Evolutionary conservation across 2,329 filamentous ascomycete species (phyloP), one percentile per base, ranked within the genome.

Genomic region (Sporothrix sp.): DNA sequence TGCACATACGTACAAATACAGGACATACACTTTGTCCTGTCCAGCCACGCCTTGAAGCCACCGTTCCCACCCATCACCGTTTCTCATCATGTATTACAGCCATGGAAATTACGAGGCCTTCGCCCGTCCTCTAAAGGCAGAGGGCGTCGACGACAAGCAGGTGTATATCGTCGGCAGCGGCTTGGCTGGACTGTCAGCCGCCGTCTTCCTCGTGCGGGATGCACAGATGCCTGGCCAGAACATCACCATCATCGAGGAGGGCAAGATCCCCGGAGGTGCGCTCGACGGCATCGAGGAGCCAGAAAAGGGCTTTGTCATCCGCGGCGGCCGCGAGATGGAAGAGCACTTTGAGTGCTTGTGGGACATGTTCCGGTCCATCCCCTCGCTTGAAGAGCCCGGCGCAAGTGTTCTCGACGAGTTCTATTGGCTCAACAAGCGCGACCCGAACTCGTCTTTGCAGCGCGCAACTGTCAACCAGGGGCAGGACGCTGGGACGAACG

Each of bases 111-210:
- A 58, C 46, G 56, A 59, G 50, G 56, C 57, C 9, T 58, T 58
- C 48, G 56, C 57, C 3, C 53, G 55, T 18, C 57, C 57, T 5
- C 25, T 54, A 16, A 58, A 58, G 49, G 45, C 56, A 6, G 56
- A 55, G 37, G 58, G 56, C n/a, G 40, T 53, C 35, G 58, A 58
- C 18, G 35, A 53, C 42, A 61, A 57, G 30, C 50, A 43, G 38
- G 63, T 60, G 40, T 67, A 61, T 59, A 63, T 68, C 21, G 57
- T 68, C 8, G 66, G 65, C 25, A 61, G 61, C 5, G 65, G 65
- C 18, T 61, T 67, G 7, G 60, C 65, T 1, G 62, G 64, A 0
- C 57, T 68, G 18, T 61, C 66, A 14, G 59, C 66, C 6, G 62
- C 64, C n/a, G 62, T 63, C 14, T 61, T 67, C 52, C 59, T 67